Evolutionary conservation across 2,329 filamentous ascomycete genomes (phyloP).

Genomic region (Dactylellina leptospora): DNA sequence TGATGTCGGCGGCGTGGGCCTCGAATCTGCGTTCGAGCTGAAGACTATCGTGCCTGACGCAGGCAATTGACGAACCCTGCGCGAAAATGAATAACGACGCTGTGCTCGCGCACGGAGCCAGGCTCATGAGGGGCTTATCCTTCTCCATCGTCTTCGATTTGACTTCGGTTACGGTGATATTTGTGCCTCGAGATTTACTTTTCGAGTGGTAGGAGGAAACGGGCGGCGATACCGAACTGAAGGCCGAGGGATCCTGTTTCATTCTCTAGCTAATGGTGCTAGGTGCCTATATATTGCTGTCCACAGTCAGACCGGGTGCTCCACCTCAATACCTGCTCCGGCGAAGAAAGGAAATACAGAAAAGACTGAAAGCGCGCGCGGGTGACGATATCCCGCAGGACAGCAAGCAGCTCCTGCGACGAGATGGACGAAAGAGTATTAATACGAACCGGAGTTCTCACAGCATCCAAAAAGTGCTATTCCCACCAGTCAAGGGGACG

Average conservation of each 20-base stretch:
- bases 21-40: constrained; percentile 87
- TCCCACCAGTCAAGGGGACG: constrained; percentile 31
- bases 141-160: constrained; percentile 33
- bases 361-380: background rate
- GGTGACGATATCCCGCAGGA: background rate
- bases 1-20: constrained; percentile 81
- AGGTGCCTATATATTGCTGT: background rate
- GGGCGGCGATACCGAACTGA: constrained; percentile 41
- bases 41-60: constrained; percentile 90
- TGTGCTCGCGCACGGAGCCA: constrained; percentile 80
- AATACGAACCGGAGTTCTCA: constrained; percentile 42
- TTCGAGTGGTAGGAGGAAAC: constrained; percentile 32
- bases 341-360: background rate
- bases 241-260: constrained; percentile 38
- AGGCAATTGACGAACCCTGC: constrained; percentile 81
- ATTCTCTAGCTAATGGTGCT: constrained; percentile 35
- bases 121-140: constrained; percentile 43
- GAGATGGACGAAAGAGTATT: constrained; percentile 17
- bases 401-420: constrained; percentile 13
- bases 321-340: too few species aligned
- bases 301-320: background rate
- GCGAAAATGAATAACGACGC: constrained; percentile 90
- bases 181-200: constrained; percentile 32
- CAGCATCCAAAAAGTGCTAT: constrained; percentile 31
- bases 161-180: constrained; percentile 33